phyloP scores from a whole-genome alignment of 1,139 yeast species.

The Candida freyschussii region DNA sequence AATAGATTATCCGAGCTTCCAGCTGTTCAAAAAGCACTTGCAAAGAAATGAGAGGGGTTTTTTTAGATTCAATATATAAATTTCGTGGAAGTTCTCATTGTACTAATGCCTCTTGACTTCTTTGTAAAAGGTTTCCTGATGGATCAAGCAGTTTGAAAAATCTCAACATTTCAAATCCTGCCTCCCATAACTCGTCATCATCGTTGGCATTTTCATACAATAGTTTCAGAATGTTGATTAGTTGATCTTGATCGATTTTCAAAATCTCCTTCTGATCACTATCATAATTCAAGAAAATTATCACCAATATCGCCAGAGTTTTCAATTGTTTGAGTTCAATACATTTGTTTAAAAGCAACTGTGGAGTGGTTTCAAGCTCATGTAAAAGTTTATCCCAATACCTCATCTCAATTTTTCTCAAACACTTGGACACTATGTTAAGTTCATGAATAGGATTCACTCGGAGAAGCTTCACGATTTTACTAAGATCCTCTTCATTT shows the following conservation, averaged over 20 bases:
- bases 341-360: conserved; percentile 31
- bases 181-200: conserved; percentile 42
- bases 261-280: conserved; percentile 30
- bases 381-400: conserved; percentile 55
- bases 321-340: conserved; percentile 38
- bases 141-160: conserved; percentile 42
- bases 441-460: conserved; percentile 31
- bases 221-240: conserved; percentile 36
- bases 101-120: conserved; percentile 8
- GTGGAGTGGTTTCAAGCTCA: conserved; percentile 36
- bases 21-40: conserved; percentile 29
- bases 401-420: conserved; percentile 61
- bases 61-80: too few relatives aligned
- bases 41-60: conserved; percentile 4
- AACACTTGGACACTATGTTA: conserved; percentile 50
- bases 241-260: conserved; percentile 21
- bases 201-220: conserved; percentile 28
- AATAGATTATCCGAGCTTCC: conserved; percentile 33
- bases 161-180: conserved; percentile 43
- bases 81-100: too few relatives aligned
- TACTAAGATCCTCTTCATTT: conserved; percentile 22
- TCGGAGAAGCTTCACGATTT: conserved; percentile 16
- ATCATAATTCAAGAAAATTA: conserved; percentile 40
- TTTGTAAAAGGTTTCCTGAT: conserved; percentile 16
- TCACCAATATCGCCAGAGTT: conserved; percentile 40